phyloP scores from a whole-genome alignment of 1,139 yeast genomes.

The Wickerhamomyces sp. region DNA sequence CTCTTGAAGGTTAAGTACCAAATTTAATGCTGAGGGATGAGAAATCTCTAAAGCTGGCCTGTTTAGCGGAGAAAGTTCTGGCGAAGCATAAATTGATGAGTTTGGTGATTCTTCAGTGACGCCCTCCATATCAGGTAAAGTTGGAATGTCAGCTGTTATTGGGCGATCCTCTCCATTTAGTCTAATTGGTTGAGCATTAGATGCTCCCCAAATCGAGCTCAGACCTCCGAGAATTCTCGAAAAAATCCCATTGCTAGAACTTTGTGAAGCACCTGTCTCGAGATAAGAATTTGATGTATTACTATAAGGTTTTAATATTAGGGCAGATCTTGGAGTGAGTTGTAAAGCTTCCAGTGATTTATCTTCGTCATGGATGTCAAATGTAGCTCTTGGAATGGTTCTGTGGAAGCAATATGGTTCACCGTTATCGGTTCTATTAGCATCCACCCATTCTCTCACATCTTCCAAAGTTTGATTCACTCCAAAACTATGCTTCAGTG shows the following conservation, averaged over 20 bases:
- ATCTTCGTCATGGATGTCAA: constrained; percentile 51
- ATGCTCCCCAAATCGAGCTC: constrained; percentile 29
- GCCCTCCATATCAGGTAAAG: not conserved
- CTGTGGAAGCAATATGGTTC: constrained; percentile 44
- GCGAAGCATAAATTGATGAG: constrained; percentile 25
- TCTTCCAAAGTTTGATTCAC: constrained; percentile 41
- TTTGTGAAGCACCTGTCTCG: not conserved
- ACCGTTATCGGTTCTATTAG: constrained; percentile 43
- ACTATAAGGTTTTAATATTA: constrained; percentile 52
- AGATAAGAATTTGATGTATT: constrained; percentile 28
- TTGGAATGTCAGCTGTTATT: not conserved
- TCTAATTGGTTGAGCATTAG: not conserved
- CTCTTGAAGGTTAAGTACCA: constrained; percentile 11
- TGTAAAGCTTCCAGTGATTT: constrained; percentile 42
- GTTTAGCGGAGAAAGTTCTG: constrained; percentile 20
- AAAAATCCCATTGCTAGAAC: constrained; percentile 23
- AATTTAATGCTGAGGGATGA: constrained; percentile 22
- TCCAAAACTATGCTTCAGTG: constrained; percentile 41
- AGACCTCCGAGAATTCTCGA: constrained; percentile 28
- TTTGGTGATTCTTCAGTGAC: constrained; percentile 13
- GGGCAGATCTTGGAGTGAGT: constrained; percentile 61
- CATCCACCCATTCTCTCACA: constrained; percentile 63
- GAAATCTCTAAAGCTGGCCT: constrained; percentile 12
- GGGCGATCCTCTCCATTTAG: not conserved
- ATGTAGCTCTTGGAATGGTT: constrained; percentile 40